These are phyloP conservation scores for Teratosphaeria epicoccoides DNA, from an alignment of 2,329 filamentous ascomycete genomes.

Conservation along the genomic window DNA sequence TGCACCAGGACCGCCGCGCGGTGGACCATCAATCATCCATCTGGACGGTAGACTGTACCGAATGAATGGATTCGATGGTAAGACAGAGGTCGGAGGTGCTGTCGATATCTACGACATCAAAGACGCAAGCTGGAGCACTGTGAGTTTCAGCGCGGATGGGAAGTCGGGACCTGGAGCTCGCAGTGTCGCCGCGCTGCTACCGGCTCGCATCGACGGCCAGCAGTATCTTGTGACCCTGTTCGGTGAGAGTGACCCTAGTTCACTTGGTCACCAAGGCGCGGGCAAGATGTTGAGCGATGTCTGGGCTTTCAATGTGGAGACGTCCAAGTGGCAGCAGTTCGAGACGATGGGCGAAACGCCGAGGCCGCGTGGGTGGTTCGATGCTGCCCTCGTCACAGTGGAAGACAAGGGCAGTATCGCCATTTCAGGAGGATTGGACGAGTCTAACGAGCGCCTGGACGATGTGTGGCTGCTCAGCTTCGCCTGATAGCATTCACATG, in stretches of 20 bases:
- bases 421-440: slow-evolving; percentile 42
- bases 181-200: slow-evolving; percentile 40
- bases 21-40: slow-evolving; percentile 57
- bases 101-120: slow-evolving; percentile 50
- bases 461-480: slow-evolving; percentile 38
- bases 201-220: slow-evolving; percentile 29
- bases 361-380: slow-evolving; percentile 43
- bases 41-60: slow-evolving; percentile 57
- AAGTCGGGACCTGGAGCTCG: slow-evolving; percentile 36
- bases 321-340: slow-evolving; percentile 27
- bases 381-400: slow-evolving; percentile 33
- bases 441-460: slow-evolving; percentile 41
- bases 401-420: slow-evolving; percentile 30
- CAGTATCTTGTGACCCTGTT: slow-evolving; percentile 40
- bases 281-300: slow-evolving; percentile 46
- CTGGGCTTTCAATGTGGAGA: slow-evolving; percentile 37
- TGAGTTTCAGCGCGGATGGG: slow-evolving; percentile 33
- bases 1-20: slow-evolving; percentile 56
- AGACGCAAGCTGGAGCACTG: slow-evolving; percentile 32
- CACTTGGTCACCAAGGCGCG: slow-evolving; percentile 43
- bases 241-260: slow-evolving; percentile 44
- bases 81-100: slow-evolving; percentile 56
- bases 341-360: slow-evolving; percentile 23
- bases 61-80: slow-evolving; percentile 71
- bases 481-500: neutral